These are phyloP conservation scores for Gossypium ekmanianum DNA, from an alignment of 345 rosid genomes.

Conservation along the genomic window DNA sequence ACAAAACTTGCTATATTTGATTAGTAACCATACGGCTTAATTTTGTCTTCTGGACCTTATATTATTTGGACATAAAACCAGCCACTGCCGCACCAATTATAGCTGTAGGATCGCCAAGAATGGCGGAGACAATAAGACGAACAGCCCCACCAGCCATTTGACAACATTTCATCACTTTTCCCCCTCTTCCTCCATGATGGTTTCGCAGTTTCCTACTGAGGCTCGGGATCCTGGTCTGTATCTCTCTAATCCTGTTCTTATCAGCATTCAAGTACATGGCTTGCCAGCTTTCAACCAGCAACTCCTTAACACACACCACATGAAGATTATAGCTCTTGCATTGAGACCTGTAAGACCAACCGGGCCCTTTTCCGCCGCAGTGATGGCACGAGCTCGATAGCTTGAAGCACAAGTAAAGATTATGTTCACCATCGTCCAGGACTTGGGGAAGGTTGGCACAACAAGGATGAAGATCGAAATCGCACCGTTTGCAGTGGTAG, in stretches of 20 bases:
- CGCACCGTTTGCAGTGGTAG: slow-evolving; percentile 41
- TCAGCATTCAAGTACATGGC: slow-evolving; percentile 29
- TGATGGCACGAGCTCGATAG: slow-evolving; percentile 30
- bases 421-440: slow-evolving; percentile 31
- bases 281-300: slow-evolving; percentile 42
- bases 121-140: slow-evolving; percentile 35
- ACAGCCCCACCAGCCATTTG: slow-evolving; percentile 36
- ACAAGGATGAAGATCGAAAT: slow-evolving; percentile 46
- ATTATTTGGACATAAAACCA: slow-evolving; percentile 33
- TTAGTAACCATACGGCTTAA: not conserved
- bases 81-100: slow-evolving; percentile 35
- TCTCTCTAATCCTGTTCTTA: slow-evolving; percentile 26
- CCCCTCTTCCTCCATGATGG: slow-evolving; percentile 8
- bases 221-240: slow-evolving; percentile 37
- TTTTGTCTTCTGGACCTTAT: not conserved
- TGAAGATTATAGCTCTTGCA: slow-evolving; percentile 44
- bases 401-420: slow-evolving; percentile 32
- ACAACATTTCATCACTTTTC: slow-evolving; percentile 29
- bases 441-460: slow-evolving; percentile 42
- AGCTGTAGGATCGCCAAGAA: slow-evolving; percentile 47
- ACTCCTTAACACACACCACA: slow-evolving; percentile 45
- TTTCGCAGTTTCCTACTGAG: slow-evolving; percentile 19
- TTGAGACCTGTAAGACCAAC: slow-evolving; percentile 42
- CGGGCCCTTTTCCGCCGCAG: slow-evolving; percentile 34
- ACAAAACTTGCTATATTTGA: too few species aligned